Evolutionary conservation across 2,329 filamentous ascomycete genomes (phyloP), one percentile per base, ranked within the genome.

Genomic region (Leptodontidium sp.): DNA sequence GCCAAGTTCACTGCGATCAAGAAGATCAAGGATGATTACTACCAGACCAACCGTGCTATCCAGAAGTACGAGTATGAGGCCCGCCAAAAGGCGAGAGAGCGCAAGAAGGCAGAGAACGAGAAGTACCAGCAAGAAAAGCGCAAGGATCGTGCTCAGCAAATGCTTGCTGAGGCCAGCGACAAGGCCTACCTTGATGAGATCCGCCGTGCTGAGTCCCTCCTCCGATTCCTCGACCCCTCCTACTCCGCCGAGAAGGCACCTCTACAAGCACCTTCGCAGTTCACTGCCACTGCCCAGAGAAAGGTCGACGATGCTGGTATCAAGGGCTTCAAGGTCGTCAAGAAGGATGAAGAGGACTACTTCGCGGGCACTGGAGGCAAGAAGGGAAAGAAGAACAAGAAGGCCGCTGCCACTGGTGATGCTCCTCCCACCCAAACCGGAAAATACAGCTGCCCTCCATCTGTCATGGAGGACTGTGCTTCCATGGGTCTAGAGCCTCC

Each of bases 171-270:
- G 78, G 93, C 93, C 75, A 92, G 90, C 78, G 91, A 93, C 76
- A 94, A 91, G 17, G 96, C 96, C 64, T 99, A 93, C 85, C 86
- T 93, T 58, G 93, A 98, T 76, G 94, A 99, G 84, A 97, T 99
- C 78, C 88, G 94, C 76, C 91, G 91, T 64, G 93, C 93, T 71
- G 93, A 96, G 83, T 92, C 90, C 79, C 86, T 99, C 57, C 92
- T 98, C 75, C 90, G 91, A 75, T 95, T 95, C 86, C 95, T 98
- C 75, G 94, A 98, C 80, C 95, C 95, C 1, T 87, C 84, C 17
- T 85, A 88, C 68, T 82, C 84, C 47, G 81, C 84, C 40, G 84
- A 86, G 78, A 93, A 91, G 82, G 93, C 91, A 83, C 87, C 84
- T 69, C 87, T 87, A 70, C 85, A 85, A 81, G 89, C 84, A 57